Base-by-base conservation (phyloP, 2,329 filamentous ascomycete genomes). In the Fusarium domesticum region DNA sequence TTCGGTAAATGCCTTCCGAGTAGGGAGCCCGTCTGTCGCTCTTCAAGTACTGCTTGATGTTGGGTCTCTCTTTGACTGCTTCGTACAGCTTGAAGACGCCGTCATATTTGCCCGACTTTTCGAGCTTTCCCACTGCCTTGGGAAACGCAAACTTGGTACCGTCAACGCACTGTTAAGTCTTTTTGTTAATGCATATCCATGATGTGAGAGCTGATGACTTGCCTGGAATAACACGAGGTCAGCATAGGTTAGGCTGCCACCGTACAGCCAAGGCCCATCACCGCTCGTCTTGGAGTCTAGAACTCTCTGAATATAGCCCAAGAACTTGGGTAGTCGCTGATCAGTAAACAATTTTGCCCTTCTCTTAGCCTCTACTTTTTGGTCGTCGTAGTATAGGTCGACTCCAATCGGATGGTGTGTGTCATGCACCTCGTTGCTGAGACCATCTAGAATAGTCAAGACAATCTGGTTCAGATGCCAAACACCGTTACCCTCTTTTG, bases 221-320 rank as follows among this genome's bases (percentile, higher is more conserved):
- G 84, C 81, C 66, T 89, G 85, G 71, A 85, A 91, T 1, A 90
- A 61, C 2, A 86, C 83, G 37, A 86, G 70, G 61, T 92, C 87
- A 12, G 85, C 87, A 64, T 85, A 88, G 0, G 81, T 87, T 50
- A 91, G 54, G 49, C 70, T 69, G 1, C 72, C 75, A 0, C 82
- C 84, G 35, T 88, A 83, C 0, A 92, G 64, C 73, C 83, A 89
- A 18, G 79, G 79, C 5, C 80, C 70, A 0, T 79, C 77, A 0
- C 74, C 72, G 46, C 74, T 76, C 20, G 76, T 70, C 54, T 83
- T 80, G 15, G 63, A 59, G n/a, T 64, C 58, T 6, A 92, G 62
- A 15, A 85, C 76, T 1, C 83, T 70, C 70, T 89, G 79, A 53
- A 89, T 86, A 64, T 86, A 89, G 2, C 67, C 73, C 17, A 91